These are phyloP conservation scores for Nephelium lappaceum DNA, from an alignment of 345 rosid genomes.

Conservation along the genomic window DNA sequence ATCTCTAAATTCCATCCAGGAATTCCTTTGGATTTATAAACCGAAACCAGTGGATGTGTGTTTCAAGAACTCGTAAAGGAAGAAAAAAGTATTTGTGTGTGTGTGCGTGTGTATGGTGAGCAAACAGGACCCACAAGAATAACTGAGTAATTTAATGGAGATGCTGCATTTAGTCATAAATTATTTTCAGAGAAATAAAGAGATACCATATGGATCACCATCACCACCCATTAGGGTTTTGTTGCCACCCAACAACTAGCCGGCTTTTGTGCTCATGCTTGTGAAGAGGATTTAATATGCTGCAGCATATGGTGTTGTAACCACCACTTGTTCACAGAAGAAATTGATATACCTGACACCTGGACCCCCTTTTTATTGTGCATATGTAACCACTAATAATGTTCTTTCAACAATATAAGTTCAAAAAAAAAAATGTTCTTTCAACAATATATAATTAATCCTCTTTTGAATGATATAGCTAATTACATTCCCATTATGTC, in stretches of 20 bases:
- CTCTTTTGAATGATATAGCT: no score
- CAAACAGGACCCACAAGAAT: not conserved
- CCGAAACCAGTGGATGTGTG: not conserved
- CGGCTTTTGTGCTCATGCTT: constrained; percentile 19
- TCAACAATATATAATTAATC: not conserved
- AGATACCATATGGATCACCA: not conserved
- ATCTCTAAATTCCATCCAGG: not conserved
- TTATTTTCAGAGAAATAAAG: not conserved
- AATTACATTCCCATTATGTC: not conserved
- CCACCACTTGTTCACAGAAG: constrained; percentile 18
- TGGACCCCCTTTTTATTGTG: constrained; percentile 13
- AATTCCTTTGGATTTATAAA: no score
- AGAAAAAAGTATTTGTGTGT: not conserved
- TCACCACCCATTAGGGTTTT: constrained; percentile 8
- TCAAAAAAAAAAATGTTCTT: no score
- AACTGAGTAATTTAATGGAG: constrained; percentile 1
- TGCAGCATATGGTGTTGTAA: not conserved
- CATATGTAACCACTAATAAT: not conserved
- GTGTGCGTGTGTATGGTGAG: not conserved
- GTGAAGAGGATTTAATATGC: constrained; percentile 24
- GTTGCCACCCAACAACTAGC: constrained; percentile 11
- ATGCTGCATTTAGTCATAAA: not conserved
- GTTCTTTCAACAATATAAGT: not conserved
- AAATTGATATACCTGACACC: constrained; percentile 9
- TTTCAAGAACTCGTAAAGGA: not conserved